A percentile compares a stretch with the other conserved stretches of the same genome.
Evolutionary conservation across 2,329 filamentous ascomycete species (phyloP).

Genomic region (Phaeosphaeria sp.): DNA sequence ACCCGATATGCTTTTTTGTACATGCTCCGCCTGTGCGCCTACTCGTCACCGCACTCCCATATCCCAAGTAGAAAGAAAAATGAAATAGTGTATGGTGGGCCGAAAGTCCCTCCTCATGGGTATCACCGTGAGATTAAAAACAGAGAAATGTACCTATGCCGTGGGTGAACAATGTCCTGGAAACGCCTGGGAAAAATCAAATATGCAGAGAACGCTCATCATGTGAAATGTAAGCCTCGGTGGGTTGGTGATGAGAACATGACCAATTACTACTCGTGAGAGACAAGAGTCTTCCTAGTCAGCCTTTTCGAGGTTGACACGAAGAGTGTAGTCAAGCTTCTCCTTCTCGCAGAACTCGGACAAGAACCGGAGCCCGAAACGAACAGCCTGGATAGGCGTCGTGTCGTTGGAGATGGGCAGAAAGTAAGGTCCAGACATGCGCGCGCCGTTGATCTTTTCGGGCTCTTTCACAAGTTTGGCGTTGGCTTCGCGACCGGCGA

Average conservation of each 20-base stretch:
- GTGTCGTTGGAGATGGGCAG: slow-evolving; percentile 51
- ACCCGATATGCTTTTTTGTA: neutral
- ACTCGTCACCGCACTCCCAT: neutral
- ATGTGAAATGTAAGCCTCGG: neutral
- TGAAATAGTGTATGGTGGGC: neutral
- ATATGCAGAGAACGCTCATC: neutral
- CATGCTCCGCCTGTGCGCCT: neutral
- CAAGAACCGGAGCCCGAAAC: slow-evolving; percentile 52
- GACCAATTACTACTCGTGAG: neutral
- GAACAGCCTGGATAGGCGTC: slow-evolving; percentile 52
- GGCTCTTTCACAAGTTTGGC: slow-evolving; percentile 29
- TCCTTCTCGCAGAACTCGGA: slow-evolving; percentile 52
- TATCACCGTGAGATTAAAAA: slow-evolving; percentile 14
- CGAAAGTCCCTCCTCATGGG: slow-evolving; percentile 13
- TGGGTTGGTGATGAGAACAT: neutral
- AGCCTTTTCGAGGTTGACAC: slow-evolving; percentile 36
- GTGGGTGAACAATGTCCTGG: neutral
- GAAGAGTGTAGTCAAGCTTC: slow-evolving; percentile 30
- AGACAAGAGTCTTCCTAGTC: slow-evolving; percentile 16
- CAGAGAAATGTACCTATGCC: neutral
- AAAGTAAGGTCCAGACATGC: slow-evolving; percentile 48
- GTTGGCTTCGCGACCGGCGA: slow-evolving; percentile 36
- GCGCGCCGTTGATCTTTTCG: slow-evolving; percentile 43
- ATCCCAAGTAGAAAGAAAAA: neutral
- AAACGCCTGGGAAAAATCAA: neutral